Evolutionary conservation across 2,329 filamentous ascomycete species (phyloP), one percentile per base, ranked within the genome.

Genomic region (Diaporthe ilicicola): DNA sequence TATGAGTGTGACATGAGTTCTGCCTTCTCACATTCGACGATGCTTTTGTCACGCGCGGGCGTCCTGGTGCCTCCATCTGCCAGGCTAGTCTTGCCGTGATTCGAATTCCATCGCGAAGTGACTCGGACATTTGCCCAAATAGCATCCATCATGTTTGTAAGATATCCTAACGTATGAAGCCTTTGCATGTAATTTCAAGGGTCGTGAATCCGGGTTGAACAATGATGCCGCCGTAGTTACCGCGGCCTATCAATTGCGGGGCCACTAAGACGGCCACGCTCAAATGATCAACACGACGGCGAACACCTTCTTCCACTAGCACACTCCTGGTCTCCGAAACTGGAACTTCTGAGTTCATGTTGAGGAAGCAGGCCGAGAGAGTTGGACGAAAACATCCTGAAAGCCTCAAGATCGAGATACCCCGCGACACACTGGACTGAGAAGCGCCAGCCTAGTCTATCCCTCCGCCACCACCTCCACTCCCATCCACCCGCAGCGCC

Each of bases 161-260:
- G 13, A 34, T 1, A 27, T 44, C 27, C 22, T n/a, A 10, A 29
- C 24, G 22, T 17, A 12, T 24, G 15, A 48, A 34, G 42, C 22
- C n/a, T 22, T 59, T 48, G 13, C 29, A 19, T 15, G 17, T 6
- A 17, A 29, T 46, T 27, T 19, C 48, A 6, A 46, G 22, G 27
- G 13, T 15, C 7, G 27, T 37, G 3, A 48, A 50, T 17, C 27
- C 29, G 24, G 34, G 65, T n/a, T 19, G 42, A n/a, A n/a, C n/a
- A n/a, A 59, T 56, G 53, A 68, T 59, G 53, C 53, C 44, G 61
- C 24, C 29, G 24, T 46, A 55, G 32, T 56, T 59, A 15, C 59
- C 65, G 53, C 29, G 42, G 54, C 32, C 65, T n/a, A 51, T 59
- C 53, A 39, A 68, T 59, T 68, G 65, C 65, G 65, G 65, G 65